Conservation (phyloP, 225 moss, liverwort and hornwort species). For the Physcomitrium patens region DNA sequence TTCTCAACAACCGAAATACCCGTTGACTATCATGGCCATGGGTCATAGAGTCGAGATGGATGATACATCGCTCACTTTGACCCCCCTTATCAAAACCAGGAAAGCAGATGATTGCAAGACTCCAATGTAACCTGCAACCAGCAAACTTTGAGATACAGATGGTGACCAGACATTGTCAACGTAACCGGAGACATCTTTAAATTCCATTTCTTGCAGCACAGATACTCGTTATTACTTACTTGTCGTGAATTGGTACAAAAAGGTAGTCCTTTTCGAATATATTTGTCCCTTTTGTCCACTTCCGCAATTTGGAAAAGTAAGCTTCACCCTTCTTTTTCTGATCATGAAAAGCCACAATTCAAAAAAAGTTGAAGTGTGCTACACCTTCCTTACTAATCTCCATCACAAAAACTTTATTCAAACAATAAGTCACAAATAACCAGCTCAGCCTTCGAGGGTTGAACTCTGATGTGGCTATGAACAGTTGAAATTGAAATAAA, state of each 20-base stretch:
- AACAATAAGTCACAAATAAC: not conserved
- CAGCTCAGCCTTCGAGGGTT: not conserved
- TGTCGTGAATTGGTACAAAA: conserved; percentile 82
- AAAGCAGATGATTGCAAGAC: conserved; percentile 78
- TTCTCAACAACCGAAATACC: conserved; percentile 61
- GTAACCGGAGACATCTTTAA: not conserved
- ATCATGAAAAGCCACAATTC: conserved; percentile 11
- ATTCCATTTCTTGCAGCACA: not conserved
- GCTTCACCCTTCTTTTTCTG: conserved; percentile 55
- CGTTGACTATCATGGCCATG: conserved; percentile 70
- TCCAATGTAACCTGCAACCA: conserved; percentile 71
- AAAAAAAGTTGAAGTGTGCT: not conserved
- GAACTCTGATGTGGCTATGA: conserved; percentile 5
- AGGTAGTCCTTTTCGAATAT: conserved; percentile 82
- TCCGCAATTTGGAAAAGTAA: conserved; percentile 69
- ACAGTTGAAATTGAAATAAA: conserved; percentile 7
- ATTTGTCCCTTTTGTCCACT: conserved; percentile 83
- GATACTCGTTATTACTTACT: conserved; percentile 44
- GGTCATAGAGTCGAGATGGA: conserved; percentile 79
- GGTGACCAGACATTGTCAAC: not conserved
- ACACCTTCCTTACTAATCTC: too few species aligned
- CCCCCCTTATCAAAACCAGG: conserved; percentile 48
- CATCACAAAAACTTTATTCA: too few species aligned
- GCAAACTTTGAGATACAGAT: not conserved
- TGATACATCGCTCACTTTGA: conserved; percentile 58